Evolutionary conservation across 2,329 filamentous ascomycete genomes (phyloP), one percentile per base, ranked within the genome.

Genomic region (Cucurbitaria berberidis): DNA sequence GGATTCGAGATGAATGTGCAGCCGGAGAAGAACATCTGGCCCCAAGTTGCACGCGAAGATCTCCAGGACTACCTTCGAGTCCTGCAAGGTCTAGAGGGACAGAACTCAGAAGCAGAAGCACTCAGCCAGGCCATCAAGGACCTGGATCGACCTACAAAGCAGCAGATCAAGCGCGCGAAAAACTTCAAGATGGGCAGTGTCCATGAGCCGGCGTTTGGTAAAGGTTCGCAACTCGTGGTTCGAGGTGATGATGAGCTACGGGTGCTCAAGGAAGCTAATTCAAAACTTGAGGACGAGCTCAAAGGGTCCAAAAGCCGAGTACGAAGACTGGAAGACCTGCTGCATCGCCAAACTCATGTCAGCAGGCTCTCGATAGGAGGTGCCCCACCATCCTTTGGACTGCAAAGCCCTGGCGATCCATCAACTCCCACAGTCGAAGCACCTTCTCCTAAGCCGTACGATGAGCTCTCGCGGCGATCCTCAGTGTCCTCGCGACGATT

Each of bases 141-240:
- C 48, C 81, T 98, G 13, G 88, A 88, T 70, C 86, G 84, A 50
- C 92, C 93, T 2, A 95, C 91, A 0, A 91, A 89, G 64, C 91
- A 95, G 72, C 93, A 96, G 70, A 85, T 88, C 55, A 93, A 91
- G 74, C 86, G 91, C 51, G 85, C 95, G 6, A 96, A 93, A 73
- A 92, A 91, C 5, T 98, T 99, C 80, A 97, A 97, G 72, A 95
- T 96, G 69, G 95, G 95, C 15, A 98, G 95, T 69, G 84, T 98
- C 32, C 92, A 97, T 66, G 95, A 98, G 71, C 88, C 89, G n/a
- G 86, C 86, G 2, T 83, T 97, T 56, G 91, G 91, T n/a, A 86
- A 89, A 67, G 96, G 90, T 60, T 93, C 91, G 1, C 68, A 73
- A 30, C 82, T 97, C 9, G 78, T 96, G 66, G 84, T 96, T 13